Evolutionary conservation across 208 protist species (phyloP), one percentile per base, ranked within the genome.

Genomic region (Leishmania lainsoni): DNA sequence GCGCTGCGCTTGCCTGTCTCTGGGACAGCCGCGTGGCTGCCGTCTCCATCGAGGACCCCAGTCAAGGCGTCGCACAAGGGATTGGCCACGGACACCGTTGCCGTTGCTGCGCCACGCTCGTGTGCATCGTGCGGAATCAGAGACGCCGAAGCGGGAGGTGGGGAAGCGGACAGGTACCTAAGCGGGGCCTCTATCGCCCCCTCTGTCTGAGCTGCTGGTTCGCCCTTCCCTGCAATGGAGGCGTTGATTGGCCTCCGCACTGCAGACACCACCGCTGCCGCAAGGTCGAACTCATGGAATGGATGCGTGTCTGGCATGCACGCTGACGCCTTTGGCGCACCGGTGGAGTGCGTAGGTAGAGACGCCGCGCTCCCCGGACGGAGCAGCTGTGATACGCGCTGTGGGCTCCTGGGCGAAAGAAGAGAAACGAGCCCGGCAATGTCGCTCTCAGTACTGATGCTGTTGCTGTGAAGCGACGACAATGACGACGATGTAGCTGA

Each of bases 381-480:
- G 54, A 52, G 22, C 20, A 35, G 8, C 54, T 51, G 56, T 39
- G 35, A 78, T 48, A 54, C 75, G 17, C 56, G 52, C 26, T 78
- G 70, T 69, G n/a, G 52, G 6, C 61, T 45, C 9, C 26, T 6
- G 17, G 68, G 78, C 17, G 74, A 86, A 12, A 82, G 73, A 17
- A 70, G 65, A 14, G 71, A n/a, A 3, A 75, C 78, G 2, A 82
- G 77, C 63, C 51, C 78, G 26, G 52, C 59, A 39, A 82, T 63
- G 78, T 79, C 82, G 58, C 73, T 79, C 16, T 51, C 69, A 35
- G 9, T 73, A 35, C 54, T 58, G 42, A 48, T 77, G 76, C 54
- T 68, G 45, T 22, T 17, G 17, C 49, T 72, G 59, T 39, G 45
- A 45, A 29, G 39, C 20, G 45, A 56, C 45, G 80, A 58, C 12